Percentiles rank a stretch among this genome's conserved stretches.
Conservation (phyloP, 164 flowering plant genomes). For the Nelumbo lutea region DNA sequence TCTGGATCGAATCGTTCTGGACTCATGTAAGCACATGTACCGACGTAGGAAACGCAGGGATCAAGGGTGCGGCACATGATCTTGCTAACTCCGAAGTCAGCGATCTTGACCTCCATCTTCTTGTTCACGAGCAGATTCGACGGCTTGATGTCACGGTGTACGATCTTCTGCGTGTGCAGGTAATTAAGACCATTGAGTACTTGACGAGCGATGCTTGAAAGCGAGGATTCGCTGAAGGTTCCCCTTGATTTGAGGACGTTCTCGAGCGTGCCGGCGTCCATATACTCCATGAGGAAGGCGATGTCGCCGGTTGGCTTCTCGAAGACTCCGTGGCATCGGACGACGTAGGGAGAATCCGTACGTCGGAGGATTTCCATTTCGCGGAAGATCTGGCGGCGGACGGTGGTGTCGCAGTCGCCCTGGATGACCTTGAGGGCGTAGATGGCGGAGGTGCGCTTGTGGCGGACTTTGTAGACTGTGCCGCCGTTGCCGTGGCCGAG, state of each 20-base stretch:
- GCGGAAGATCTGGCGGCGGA: slow-evolving; percentile 50
- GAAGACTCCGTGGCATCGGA: slow-evolving; percentile 32
- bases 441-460: slow-evolving; percentile 36
- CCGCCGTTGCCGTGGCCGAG: slow-evolving; percentile 86
- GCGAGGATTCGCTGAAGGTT: slow-evolving; percentile 33
- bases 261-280: slow-evolving; percentile 64
- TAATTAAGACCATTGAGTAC: slow-evolving; percentile 55
- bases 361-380: slow-evolving; percentile 67
- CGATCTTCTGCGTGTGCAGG: slow-evolving; percentile 60
- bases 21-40: slow-evolving; percentile 88
- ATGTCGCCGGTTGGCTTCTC: slow-evolving; percentile 51
- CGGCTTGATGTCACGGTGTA: slow-evolving; percentile 79
- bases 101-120: slow-evolving; percentile 55
- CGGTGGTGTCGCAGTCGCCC: slow-evolving; percentile 34
- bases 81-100: slow-evolving; percentile 83
- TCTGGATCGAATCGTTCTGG: slow-evolving; percentile 85
- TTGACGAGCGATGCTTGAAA: slow-evolving; percentile 47
- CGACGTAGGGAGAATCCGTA: slow-evolving; percentile 58
- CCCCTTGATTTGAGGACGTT: slow-evolving; percentile 20
- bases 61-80: slow-evolving; percentile 60
- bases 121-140: slow-evolving; percentile 53
- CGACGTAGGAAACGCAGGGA: slow-evolving; percentile 72
- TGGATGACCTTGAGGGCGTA: slow-evolving; percentile 68
- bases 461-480: slow-evolving; percentile 69
- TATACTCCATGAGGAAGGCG: slow-evolving; percentile 56